Conservation (phyloP, 352 stramenopile species). For the Phytophthora melonis region DNA sequence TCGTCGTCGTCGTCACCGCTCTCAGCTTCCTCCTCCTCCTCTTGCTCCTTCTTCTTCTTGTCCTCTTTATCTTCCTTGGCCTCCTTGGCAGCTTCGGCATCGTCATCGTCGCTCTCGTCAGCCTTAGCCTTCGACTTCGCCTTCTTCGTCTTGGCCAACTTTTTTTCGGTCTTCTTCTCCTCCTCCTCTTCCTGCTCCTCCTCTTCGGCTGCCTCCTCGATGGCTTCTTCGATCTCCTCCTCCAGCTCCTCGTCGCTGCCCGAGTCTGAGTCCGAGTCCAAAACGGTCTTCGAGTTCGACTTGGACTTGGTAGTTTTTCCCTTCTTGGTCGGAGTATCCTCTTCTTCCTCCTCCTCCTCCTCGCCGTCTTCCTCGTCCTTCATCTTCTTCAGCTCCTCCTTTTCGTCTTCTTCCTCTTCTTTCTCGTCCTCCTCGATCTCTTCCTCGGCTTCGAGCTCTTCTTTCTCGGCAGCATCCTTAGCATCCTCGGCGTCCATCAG, state of each 20-base stretch:
- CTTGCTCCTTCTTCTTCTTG: constrained; percentile 14
- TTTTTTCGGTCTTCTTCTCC: constrained; percentile 8
- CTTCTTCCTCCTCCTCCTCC: constrained; percentile 29
- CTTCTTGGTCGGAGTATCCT: constrained; percentile 3
- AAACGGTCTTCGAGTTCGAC: constrained; percentile 9
- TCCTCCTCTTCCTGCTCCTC: constrained; percentile 24
- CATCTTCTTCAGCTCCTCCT: constrained; percentile 23
- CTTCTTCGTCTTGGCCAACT: constrained; percentile 23
- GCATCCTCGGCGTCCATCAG: constrained; percentile 27
- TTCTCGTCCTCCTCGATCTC: constrained; percentile 25
- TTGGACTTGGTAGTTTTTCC: neutral
- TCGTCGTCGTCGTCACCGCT: constrained; percentile 12
- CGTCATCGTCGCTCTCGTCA: constrained; percentile 4
- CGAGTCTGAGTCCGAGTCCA: constrained; percentile 1
- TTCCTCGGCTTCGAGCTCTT: constrained; percentile 34
- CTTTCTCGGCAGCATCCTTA: constrained; percentile 32
- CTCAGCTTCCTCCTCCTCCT: constrained; percentile 25
- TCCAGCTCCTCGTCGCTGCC: constrained; percentile 5
- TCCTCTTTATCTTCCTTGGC: constrained; percentile 22
- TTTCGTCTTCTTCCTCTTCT: constrained; percentile 25
- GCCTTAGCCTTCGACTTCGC: constrained; percentile 23
- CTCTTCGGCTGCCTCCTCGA: constrained; percentile 15
- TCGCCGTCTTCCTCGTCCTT: constrained; percentile 19
- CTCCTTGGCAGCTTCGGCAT: constrained; percentile 1
- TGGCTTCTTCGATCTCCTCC: constrained; percentile 13